A percentile compares a stretch with the other conserved stretches of the same genome.
These are phyloP conservation scores for Cercospora brassicicola DNA, from an alignment of 2,329 filamentous ascomycete genomes.

Conservation along the genomic window DNA sequence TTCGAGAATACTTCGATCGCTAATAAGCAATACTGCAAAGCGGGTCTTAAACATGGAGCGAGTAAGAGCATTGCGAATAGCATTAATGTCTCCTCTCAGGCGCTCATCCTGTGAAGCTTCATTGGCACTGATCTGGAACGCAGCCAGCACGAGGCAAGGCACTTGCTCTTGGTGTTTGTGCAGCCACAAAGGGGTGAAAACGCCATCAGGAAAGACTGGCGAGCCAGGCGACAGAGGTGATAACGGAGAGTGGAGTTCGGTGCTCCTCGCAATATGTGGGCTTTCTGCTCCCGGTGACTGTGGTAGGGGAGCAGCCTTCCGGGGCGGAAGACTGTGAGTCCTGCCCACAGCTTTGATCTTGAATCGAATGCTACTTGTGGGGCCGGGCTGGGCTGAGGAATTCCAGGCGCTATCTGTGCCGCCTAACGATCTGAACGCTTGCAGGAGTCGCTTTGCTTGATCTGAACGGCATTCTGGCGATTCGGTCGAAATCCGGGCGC, in stretches of 20 bases:
- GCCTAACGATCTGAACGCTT: conserved; percentile 54
- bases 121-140: conserved; percentile 75
- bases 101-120: conserved; percentile 80
- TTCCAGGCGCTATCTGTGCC: conserved; percentile 35
- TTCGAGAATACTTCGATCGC: conserved; percentile 63
- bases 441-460: conserved; percentile 57
- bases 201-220: conserved; percentile 81
- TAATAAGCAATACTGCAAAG: conserved; percentile 74
- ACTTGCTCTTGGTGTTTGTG: conserved; percentile 84
- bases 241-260: conserved; percentile 80
- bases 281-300: conserved; percentile 46
- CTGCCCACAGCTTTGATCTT: conserved; percentile 60
- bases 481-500: conserved; percentile 29
- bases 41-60: conserved; percentile 75
- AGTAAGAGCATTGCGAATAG: conserved; percentile 67
- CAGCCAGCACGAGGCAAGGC: conserved; percentile 76
- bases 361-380: conserved; percentile 31
- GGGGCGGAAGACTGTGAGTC: conserved; percentile 63
- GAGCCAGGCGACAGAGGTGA: conserved; percentile 86
- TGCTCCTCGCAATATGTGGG: conserved; percentile 35
- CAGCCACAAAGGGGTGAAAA: conserved; percentile 80
- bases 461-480: conserved; percentile 33
- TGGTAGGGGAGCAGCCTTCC: conserved; percentile 62
- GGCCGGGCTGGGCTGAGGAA: conserved; percentile 29
- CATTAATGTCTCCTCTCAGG: conserved; percentile 82